Conservation (phyloP, 2,329 filamentous ascomycete species). For the Pseudocercospora musae region DNA sequence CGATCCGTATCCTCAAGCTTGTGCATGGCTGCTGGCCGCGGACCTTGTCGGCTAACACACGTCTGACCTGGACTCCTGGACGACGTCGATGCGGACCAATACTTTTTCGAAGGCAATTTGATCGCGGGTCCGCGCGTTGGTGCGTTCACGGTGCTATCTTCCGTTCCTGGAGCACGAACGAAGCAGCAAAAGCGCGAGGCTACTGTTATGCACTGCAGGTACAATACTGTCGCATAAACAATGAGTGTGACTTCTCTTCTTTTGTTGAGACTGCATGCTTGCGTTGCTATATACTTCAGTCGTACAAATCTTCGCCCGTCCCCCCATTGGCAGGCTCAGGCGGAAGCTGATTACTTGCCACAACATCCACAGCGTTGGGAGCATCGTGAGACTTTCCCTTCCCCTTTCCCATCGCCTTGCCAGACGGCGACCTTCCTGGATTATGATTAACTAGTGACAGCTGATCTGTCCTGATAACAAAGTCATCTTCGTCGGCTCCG, state of each 20-base stretch:
- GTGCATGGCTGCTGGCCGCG: background rate
- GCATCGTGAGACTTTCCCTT: conserved; percentile 31
- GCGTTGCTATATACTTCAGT: conserved; percentile 23
- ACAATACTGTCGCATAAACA: background rate
- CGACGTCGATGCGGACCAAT: background rate
- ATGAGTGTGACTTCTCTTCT: background rate
- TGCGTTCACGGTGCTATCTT: background rate
- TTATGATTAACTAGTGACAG: conserved; percentile 27
- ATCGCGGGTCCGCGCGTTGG: background rate
- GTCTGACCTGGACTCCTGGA: background rate
- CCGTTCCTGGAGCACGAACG: background rate
- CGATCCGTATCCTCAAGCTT: background rate
- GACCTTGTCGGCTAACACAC: background rate
- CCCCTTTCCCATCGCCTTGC: conserved; percentile 38
- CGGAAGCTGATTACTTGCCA: background rate
- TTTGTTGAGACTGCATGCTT: background rate
- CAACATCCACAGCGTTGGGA: background rate
- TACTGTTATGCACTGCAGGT: conserved; percentile 1
- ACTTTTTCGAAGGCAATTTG: background rate
- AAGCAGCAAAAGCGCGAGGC: conserved; percentile 2
- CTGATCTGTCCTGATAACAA: conserved; percentile 41
- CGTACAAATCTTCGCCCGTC: conserved; percentile 45
- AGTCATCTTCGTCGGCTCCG: conserved; percentile 38
- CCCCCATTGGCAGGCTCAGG: conserved; percentile 11
- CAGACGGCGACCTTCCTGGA: conserved; percentile 13